phyloP scores from a whole-genome alignment of 2,329 filamentous ascomycete species.

The Aureobasidium leucospermi region DNA sequence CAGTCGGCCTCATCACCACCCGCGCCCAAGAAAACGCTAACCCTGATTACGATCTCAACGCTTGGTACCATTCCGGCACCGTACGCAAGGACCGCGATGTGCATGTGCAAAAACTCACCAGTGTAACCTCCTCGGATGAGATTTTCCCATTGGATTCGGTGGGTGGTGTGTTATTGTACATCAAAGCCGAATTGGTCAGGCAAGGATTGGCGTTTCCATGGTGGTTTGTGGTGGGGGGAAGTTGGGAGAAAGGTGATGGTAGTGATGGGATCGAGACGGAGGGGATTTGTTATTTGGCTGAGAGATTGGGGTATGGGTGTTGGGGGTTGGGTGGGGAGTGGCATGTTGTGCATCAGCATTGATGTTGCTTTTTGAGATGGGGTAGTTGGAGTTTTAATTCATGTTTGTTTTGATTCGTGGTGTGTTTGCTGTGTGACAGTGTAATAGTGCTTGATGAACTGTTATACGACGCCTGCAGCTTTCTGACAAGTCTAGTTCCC shows the following conservation, averaged over 20 bases:
- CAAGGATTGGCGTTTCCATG: conserved; percentile 30
- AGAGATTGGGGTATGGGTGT: not conserved
- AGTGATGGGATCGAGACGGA: conserved; percentile 33
- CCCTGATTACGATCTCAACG: not conserved
- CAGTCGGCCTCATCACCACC: not conserved
- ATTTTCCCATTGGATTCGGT: conserved; percentile 31
- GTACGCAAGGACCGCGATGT: not conserved
- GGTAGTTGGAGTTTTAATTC: not conserved
- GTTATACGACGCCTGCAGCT: no score
- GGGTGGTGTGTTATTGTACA: conserved; percentile 31
- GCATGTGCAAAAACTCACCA: conserved; percentile 15
- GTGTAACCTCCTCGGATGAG: conserved; percentile 25
- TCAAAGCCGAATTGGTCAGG: conserved; percentile 26
- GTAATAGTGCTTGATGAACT: no score
- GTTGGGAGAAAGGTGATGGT: conserved; percentile 27
- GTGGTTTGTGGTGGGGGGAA: conserved; percentile 29
- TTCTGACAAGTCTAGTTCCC: no score
- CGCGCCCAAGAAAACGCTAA: not conserved
- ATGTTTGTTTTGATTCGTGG: not conserved
- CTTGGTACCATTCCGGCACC: not conserved
- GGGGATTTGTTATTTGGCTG: conserved; percentile 28
- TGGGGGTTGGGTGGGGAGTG: not conserved
- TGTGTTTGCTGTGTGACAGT: no score
- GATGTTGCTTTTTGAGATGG: not conserved
- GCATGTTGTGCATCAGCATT: not conserved